Evolutionary conservation across 768 basidiomycete genomes (phyloP), one percentile per base, ranked within the genome.

Genomic region (Boletus fagicola): DNA sequence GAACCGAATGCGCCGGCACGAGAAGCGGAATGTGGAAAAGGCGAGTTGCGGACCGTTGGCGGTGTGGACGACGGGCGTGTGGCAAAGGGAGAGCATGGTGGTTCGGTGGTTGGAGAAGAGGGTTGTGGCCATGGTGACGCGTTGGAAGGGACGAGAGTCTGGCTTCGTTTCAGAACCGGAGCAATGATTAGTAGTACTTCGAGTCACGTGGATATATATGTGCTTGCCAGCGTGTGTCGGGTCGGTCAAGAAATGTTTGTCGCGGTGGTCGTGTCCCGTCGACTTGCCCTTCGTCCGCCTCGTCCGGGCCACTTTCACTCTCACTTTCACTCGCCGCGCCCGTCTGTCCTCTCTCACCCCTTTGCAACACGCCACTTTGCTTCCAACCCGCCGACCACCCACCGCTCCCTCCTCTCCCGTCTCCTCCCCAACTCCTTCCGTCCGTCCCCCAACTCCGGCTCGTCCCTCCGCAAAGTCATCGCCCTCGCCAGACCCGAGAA

Each of bases 401-500:
- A 43, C 18, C 61, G 59, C 26, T 43, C 64, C 1, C 39, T 69
- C 22, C 53, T 75, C 22, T 46, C 67, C 16, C 70, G 71, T 20
- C 45, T 76, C 51, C 45, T 71, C 26, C 69, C 77, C 4, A 61
- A 71, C 1, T 53, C 72, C 4, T 58, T 81, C 53, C 66, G 60
- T 31, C 75, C 70, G 12, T 69, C 75, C 6, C 74, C 78, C 4
- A 60, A 78, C 45, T 77, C 77, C 43, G 71, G 78, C 10, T 85
- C 90, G 1, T 91, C 88, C 1, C 80, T 93, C 58, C 77, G 80
- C 60, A 90, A 91, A 70, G 85, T 98, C 35, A 62, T 88, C 12
- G 75, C 85, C 1, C 83, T 98, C 40, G 93, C 94, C 0, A 85
- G 77, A 65, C 90, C 93, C 1, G 96, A 98, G 74, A 79, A 78